Evolutionary conservation across 768 basidiomycete genomes (phyloP).

Genomic region (Hericium rajendrae): DNA sequence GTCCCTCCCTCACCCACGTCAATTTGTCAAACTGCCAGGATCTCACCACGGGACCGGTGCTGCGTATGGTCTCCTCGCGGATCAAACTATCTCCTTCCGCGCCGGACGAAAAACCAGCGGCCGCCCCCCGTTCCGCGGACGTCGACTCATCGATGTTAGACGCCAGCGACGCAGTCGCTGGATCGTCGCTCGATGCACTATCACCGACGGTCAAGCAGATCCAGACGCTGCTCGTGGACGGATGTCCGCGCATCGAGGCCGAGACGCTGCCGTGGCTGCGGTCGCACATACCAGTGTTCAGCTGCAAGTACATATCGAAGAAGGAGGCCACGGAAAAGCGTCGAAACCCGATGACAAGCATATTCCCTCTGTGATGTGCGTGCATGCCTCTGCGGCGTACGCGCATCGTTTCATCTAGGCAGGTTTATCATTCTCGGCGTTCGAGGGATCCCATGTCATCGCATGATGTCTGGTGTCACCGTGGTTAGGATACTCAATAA

Average conservation of each 20-base stretch:
- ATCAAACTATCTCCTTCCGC: neutral
- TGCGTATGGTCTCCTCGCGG: slow-evolving; percentile 10
- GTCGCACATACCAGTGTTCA: slow-evolving; percentile 5
- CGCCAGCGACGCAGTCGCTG: neutral
- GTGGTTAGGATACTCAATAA: no score
- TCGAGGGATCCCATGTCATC: no score
- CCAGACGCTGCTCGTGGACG: slow-evolving; percentile 6
- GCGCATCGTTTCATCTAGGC: no score
- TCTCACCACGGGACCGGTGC: slow-evolving; percentile 8
- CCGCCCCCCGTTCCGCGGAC: neutral
- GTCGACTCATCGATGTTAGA: neutral
- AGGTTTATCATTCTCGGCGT: no score
- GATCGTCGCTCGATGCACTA: neutral
- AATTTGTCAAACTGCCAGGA: slow-evolving; percentile 6
- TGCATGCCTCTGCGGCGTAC: no score
- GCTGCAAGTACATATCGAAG: slow-evolving; percentile 6
- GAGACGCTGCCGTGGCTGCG: slow-evolving; percentile 13
- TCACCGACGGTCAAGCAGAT: slow-evolving; percentile 2
- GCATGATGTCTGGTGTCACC: no score
- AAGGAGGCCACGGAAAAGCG: neutral
- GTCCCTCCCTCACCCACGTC: slow-evolving; percentile 7
- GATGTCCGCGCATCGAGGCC: slow-evolving; percentile 10
- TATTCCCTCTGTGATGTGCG: no score
- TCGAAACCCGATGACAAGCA: no score
- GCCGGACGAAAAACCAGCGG: neutral